Base-by-base conservation (phyloP, 2,329 filamentous ascomycete species). In the Diaporthe ilicicola region DNA sequence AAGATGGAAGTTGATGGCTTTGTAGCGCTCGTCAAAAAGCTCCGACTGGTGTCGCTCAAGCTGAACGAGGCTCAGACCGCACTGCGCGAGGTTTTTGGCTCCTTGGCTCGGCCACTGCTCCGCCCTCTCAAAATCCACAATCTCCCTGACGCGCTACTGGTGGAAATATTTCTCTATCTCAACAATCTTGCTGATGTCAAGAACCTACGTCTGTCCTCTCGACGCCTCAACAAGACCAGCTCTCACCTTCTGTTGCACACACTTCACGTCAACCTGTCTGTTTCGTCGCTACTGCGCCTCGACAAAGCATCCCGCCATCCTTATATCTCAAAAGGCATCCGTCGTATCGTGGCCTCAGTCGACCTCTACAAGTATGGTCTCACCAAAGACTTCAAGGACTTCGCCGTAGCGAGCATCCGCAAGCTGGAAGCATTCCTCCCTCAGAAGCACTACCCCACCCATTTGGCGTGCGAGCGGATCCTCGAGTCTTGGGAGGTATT, bases 231-330 rank as follows among this genome's bases (percentile, higher is more conserved):
- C 27, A 22, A 62, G 17, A 46, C 56, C 42, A 62, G 56, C 27
- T 62, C 56, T 19, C 56, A 62, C 24, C 56, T 62, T 62, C 39
- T 62, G 27, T n/a, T 62, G 15, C 19, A 34, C 8, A 62, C 56
- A 22, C 10, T 46, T 6, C 12, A 44, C 10, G 39, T 62, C 56
- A 46, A 37, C 32, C 39, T 9, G 27, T 46, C 44, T 9, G 17
- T 39, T 4, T 46, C 44, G 17, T 62, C 56, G 17, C 56, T 62
- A 7, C 17, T 46, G 39, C 56, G 39, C 5, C 56, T 62, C 12
- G 8, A 42, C n/a, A 19, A 46, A 22, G 39, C 44, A 10, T 62
- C 39, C 19, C 19, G 22, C 42, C 39, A 62, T 27, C 19, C 27
- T 9, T 13, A 0, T 15, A 62, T 62, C 7, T 48, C 56, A 46